Evolutionary conservation across 2,329 filamentous ascomycete species (phyloP).

Genomic region (Epicoccum nigrum): DNA sequence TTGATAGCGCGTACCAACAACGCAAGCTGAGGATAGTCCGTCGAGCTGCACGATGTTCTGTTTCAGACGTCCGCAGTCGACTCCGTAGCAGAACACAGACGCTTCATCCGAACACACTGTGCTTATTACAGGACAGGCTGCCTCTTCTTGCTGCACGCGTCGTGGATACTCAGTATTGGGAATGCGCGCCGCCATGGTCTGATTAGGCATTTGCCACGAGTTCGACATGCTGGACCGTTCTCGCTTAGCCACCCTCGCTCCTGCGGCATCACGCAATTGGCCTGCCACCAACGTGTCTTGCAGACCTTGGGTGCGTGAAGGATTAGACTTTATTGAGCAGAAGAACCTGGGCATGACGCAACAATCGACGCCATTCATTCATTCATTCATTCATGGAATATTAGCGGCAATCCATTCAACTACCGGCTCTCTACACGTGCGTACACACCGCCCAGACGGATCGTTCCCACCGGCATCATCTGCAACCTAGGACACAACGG

Average conservation of each 20-base stretch:
- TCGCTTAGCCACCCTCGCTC: slow-evolving; percentile 37
- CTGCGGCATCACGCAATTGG: slow-evolving; percentile 16
- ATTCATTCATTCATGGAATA: slow-evolving; percentile 1
- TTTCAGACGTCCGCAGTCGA: slow-evolving; percentile 73
- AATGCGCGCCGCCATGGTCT: slow-evolving; percentile 23
- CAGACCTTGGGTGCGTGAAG: slow-evolving; percentile 5
- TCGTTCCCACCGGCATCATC: too few relatives aligned
- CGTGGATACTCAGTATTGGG: slow-evolving; percentile 30
- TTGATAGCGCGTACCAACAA: slow-evolving; percentile 67
- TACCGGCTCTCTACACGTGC: neutral
- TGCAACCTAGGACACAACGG: neutral
- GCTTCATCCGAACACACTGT: slow-evolving; percentile 51
- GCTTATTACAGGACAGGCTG: slow-evolving; percentile 45
- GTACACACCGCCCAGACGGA: too few relatives aligned
- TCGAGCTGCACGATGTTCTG: slow-evolving; percentile 47
- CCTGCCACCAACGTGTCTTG: slow-evolving; percentile 7
- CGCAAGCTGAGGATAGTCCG: slow-evolving; percentile 55
- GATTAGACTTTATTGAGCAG: neutral
- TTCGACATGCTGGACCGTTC: slow-evolving; percentile 26
- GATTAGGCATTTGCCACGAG: slow-evolving; percentile 34
- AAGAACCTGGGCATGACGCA: neutral
- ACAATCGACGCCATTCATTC: neutral
- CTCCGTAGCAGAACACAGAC: slow-evolving; percentile 72
- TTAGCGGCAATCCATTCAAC: slow-evolving; percentile 2
- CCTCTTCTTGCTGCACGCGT: slow-evolving; percentile 41